Conservation (phyloP, 345 rosid species). For the Psidium guajava region DNA sequence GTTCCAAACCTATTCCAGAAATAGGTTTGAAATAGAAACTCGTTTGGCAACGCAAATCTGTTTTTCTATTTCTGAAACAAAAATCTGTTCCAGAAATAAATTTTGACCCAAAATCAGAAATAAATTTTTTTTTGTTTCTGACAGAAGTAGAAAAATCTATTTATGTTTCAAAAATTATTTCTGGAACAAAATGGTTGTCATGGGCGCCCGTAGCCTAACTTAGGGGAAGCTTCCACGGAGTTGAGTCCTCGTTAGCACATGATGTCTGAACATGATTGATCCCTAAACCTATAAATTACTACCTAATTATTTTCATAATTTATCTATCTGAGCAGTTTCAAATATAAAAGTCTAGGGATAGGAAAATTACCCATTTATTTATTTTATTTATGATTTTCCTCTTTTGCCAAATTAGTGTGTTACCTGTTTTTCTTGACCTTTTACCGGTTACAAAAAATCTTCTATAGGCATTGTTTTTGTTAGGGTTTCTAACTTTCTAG, state of each 20-base stretch:
- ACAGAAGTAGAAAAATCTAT: no score
- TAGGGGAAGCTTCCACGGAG: background rate
- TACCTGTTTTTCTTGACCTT: background rate
- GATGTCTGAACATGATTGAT: background rate
- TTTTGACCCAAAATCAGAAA: no score
- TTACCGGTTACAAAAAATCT: background rate
- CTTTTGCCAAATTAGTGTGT: background rate
- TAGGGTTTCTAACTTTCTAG: background rate
- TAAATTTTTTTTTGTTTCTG: no score
- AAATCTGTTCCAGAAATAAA: no score
- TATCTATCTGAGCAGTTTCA: background rate
- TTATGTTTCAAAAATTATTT: no score
- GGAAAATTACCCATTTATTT: background rate
- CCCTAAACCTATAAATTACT: background rate
- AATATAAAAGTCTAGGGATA: background rate
- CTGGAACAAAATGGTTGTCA: no score
- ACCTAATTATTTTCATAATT: background rate
- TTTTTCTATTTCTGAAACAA: no score
- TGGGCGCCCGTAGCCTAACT: no score
- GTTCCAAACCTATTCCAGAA: no score
- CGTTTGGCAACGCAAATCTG: no score
- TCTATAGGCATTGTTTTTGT: background rate
- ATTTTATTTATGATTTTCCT: background rate
- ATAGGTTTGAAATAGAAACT: no score
- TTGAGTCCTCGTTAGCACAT: background rate